Evolutionary conservation across 768 basidiomycete species (phyloP).

Genomic region (Rhizopogon rudus): DNA sequence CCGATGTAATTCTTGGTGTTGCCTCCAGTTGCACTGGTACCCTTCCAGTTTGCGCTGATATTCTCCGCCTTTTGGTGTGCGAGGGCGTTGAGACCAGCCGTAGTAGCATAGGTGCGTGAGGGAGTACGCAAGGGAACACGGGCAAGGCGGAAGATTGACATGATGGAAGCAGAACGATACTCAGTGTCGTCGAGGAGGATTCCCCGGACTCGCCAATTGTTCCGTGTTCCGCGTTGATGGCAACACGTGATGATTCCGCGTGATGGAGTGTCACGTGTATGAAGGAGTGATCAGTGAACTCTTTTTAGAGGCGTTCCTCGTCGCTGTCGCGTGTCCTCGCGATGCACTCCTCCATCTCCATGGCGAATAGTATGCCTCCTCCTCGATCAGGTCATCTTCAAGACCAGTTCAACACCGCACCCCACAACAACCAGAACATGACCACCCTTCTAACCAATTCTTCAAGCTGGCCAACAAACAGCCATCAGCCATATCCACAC

Average conservation of each 20-base stretch:
- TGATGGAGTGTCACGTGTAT: neutral
- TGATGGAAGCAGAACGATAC: slow-evolving; percentile 5
- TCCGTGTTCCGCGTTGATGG: neutral
- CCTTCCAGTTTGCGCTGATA: slow-evolving; percentile 76
- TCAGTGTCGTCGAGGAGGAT: no score
- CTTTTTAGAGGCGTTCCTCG: neutral
- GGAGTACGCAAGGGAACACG: slow-evolving; percentile 9
- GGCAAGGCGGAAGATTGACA: slow-evolving; percentile 17
- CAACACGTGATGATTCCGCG: neutral
- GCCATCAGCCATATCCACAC: slow-evolving; percentile 26
- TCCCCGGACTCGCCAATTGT: no score
- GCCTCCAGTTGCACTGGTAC: slow-evolving; percentile 81
- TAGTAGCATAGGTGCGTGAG: slow-evolving; percentile 39
- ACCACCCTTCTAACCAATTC: neutral
- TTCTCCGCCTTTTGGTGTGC: slow-evolving; percentile 63
- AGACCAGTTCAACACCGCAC: slow-evolving; percentile 9
- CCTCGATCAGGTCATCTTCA: slow-evolving; percentile 17
- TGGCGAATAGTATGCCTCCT: slow-evolving; percentile 8
- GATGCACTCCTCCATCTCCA: neutral
- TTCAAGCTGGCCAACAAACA: slow-evolving; percentile 5
- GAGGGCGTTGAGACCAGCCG: slow-evolving; percentile 45
- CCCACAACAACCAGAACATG: slow-evolving; percentile 12
- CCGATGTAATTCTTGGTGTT: slow-evolving; percentile 90
- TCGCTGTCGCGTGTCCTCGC: neutral
- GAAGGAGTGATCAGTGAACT: slow-evolving; percentile 11